Evolutionary conservation across 495 filamentous ascomycete species (phyloP).

Genomic region (Diplogelasinospora grovesii): DNA sequence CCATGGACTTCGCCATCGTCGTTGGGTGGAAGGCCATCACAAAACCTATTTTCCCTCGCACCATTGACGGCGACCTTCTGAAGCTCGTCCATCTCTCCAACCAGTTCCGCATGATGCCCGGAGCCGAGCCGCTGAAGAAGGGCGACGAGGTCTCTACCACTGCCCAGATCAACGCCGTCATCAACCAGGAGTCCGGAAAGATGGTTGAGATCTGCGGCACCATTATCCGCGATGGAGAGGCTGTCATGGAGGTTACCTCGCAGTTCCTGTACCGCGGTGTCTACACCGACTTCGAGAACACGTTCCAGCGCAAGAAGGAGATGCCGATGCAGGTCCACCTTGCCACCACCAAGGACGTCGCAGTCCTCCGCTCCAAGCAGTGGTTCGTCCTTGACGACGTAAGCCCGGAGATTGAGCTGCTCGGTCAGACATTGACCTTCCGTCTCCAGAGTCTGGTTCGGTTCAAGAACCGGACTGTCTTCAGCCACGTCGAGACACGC

Average conservation of each 20-base stretch:
- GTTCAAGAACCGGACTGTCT: conserved; percentile 92
- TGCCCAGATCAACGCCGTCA: conserved; percentile 92
- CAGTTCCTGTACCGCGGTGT: conserved; percentile 94
- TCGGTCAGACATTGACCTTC: conserved; percentile 93
- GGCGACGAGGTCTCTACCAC: conserved; percentile 89
- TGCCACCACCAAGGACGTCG: conserved; percentile 78
- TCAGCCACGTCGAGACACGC: conserved; percentile 84
- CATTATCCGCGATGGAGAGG: conserved; percentile 73
- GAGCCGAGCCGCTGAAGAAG: conserved; percentile 88
- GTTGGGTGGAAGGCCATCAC: conserved; percentile 99
- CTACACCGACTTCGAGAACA: conserved; percentile 93
- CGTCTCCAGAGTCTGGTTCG: conserved; percentile 81
- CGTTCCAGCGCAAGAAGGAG: conserved; percentile 95
- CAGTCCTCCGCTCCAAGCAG: conserved; percentile 89
- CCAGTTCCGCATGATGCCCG: conserved; percentile 95
- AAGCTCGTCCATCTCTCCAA: conserved; percentile 95
- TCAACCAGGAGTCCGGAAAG: conserved; percentile 97
- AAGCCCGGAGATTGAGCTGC: conserved; percentile 74
- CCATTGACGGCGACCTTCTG: conserved; percentile 89
- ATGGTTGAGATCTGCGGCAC: conserved; percentile 99
- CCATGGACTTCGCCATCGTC: conserved; percentile 99
- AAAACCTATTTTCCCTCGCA: conserved; percentile 93
- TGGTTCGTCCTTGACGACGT: conserved; percentile 75
- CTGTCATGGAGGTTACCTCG: conserved; percentile 98
- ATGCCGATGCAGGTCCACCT: conserved; percentile 93